Base-by-base conservation (phyloP, 192 early-diverging fungal species). In the Dispira simplex region DNA sequence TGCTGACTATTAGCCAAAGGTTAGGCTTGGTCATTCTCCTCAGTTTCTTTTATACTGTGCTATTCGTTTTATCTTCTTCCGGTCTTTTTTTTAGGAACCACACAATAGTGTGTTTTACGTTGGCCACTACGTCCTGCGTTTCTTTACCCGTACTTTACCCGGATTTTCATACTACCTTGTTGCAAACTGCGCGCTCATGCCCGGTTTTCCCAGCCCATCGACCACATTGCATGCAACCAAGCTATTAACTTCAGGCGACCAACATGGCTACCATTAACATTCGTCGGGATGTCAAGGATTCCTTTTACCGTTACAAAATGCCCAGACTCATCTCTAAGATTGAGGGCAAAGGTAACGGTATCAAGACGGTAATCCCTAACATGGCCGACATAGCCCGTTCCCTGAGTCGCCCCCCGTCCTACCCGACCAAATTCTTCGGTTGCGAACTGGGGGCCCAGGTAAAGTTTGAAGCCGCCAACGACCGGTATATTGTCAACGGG, bases 221-320 rank as follows among this genome's bases (percentile, higher is more conserved):
- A 39, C 32, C 32, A 39, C 32, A 39, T 39, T 39, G 32, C 32
- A 39, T 39, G 3, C 32, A 39, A 39, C 32, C 32, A 39, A 39
- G 32, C 32, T 39, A 39, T 39, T 39, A 39, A 39, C 32, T 39
- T 53, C 32, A 39, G 32, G 32, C 54, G n/a, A 51, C 67, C 55
- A 85, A 66, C 71, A 88, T 86, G 85, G 77, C 79, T 77, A 73
- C 78, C 70, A 73, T 88, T 67, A 97, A 97, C 77, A 91, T 97
- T 70, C 82, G 88, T 62, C 82, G 89, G 69, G 90, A 93, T 73
- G 82, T 86, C 64, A 80, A 86, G 64, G 95, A 98, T 82, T 78
- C 86, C 73, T 99, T 92, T 72, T 94, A 97, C 81, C 89, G 96
- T 52, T 99, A 99, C 85, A 97, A 95, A 79, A 99, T 99, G 96